Conservation (phyloP, 2,329 filamentous ascomycete genomes). For the Diaporthe sp. region DNA sequence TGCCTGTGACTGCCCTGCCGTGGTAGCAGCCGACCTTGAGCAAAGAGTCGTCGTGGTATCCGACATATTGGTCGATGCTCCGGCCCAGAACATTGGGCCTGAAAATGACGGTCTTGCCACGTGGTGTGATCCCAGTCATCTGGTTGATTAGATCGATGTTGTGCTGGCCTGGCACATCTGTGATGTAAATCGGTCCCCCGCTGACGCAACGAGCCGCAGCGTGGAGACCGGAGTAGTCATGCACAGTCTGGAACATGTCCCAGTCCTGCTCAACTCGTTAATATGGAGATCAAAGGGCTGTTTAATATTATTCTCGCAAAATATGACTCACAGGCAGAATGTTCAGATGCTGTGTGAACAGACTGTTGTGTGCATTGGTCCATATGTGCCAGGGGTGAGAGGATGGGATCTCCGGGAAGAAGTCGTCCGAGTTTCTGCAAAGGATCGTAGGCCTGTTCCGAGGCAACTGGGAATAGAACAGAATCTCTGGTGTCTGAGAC, state of each 20-base stretch:
- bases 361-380: slow-evolving; percentile 88
- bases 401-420: slow-evolving; percentile 83
- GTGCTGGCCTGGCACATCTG: slow-evolving; percentile 86
- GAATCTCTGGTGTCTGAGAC: slow-evolving; percentile 86
- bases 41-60: slow-evolving; percentile 77
- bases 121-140: slow-evolving; percentile 80
- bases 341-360: slow-evolving; percentile 87
- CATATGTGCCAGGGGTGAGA: slow-evolving; percentile 97
- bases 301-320: neutral
- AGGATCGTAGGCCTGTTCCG: slow-evolving; percentile 79
- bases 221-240: slow-evolving; percentile 82
- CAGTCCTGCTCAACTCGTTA: slow-evolving; percentile 62
- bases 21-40: slow-evolving; percentile 85
- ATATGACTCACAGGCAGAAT: slow-evolving; percentile 68
- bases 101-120: slow-evolving; percentile 82
- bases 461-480: slow-evolving; percentile 87
- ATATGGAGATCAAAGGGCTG: neutral
- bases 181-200: slow-evolving; percentile 94
- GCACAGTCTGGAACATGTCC: slow-evolving; percentile 76
- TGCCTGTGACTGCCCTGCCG: slow-evolving; percentile 73
- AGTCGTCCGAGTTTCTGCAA: slow-evolving; percentile 90
- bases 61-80: slow-evolving; percentile 77
- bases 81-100: slow-evolving; percentile 81
- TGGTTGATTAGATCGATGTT: slow-evolving; percentile 79
- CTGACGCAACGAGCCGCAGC: slow-evolving; percentile 90